Conservation (phyloP, 2,329 filamentous ascomycete species). For the Aspergillus eucalypticola region DNA sequence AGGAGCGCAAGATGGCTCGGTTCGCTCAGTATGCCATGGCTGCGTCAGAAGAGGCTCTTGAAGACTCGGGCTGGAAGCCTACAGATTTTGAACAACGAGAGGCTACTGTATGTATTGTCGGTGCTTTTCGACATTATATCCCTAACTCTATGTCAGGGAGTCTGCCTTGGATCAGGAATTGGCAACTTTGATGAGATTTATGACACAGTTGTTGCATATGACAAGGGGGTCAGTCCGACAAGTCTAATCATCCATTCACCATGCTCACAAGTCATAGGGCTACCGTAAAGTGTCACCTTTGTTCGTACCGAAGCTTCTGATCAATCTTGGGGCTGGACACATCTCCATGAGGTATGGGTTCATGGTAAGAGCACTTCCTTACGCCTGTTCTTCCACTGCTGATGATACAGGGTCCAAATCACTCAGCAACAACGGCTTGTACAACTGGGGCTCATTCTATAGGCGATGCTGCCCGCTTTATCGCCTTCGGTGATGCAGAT, state of each 20-base stretch:
- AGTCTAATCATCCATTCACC: background rate
- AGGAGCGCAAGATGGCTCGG: conserved; percentile 77
- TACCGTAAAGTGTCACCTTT: conserved; percentile 91
- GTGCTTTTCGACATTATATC: background rate
- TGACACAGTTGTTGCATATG: conserved; percentile 74
- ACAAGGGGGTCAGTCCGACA: conserved; percentile 62
- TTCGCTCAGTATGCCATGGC: conserved; percentile 92
- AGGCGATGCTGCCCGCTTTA: conserved; percentile 89
- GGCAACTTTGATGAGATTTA: conserved; percentile 92
- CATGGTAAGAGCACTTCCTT: conserved; percentile 45
- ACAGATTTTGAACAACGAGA: conserved; percentile 64
- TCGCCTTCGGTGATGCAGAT: conserved; percentile 85
- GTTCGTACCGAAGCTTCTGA: conserved; percentile 89
- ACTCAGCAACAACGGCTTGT: conserved; percentile 89
- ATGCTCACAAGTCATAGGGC: conserved; percentile 57
- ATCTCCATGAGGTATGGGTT: conserved; percentile 91
- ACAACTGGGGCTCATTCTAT: conserved; percentile 95
- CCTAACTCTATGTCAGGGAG: conserved; percentile 55
- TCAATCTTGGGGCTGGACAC: conserved; percentile 93
- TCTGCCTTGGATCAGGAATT: conserved; percentile 93
- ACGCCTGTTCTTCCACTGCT: conserved; percentile 16
- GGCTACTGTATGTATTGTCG: conserved; percentile 58
- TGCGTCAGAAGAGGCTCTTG: conserved; percentile 79
- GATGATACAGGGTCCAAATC: conserved; percentile 72
- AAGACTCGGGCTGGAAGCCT: conserved; percentile 77